Evolutionary conservation across 2,329 filamentous ascomycete species (phyloP).

Genomic region (Aureobasidium leucospermi): DNA sequence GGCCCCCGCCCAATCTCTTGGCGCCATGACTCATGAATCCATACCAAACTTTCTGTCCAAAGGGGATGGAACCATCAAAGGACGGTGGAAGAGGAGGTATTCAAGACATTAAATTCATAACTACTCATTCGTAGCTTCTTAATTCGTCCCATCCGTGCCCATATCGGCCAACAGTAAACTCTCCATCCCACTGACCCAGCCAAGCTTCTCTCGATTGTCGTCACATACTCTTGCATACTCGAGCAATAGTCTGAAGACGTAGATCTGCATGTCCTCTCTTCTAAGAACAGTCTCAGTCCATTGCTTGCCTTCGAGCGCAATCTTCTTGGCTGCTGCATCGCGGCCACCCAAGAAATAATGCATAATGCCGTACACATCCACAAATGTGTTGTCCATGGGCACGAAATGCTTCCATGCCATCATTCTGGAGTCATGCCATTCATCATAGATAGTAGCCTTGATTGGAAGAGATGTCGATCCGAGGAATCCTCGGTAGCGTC

Average conservation of each 20-base stretch:
- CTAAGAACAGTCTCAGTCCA: conserved; percentile 65
- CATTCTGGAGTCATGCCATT: conserved; percentile 68
- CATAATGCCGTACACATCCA: conserved; percentile 65
- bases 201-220: conserved; percentile 33
- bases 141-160: background rate
- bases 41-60: background rate
- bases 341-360: conserved; percentile 61
- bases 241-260: conserved; percentile 52
- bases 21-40: background rate
- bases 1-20: background rate
- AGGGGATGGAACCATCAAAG: background rate
- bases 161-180: background rate
- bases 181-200: conserved; percentile 28
- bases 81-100: background rate
- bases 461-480: conserved; percentile 63
- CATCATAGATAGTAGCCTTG: conserved; percentile 69
- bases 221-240: conserved; percentile 39
- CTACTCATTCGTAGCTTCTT: background rate
- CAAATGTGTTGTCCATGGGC: conserved; percentile 67
- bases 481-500: conserved; percentile 48
- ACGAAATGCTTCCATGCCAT: conserved; percentile 75
- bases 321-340: conserved; percentile 54
- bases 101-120: background rate
- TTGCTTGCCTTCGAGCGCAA: conserved; percentile 57
- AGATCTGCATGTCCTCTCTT: conserved; percentile 67